Evolutionary conservation across 331 rosid genomes (phyloP).

Genomic region (Rhamnella rubrinervis): DNA sequence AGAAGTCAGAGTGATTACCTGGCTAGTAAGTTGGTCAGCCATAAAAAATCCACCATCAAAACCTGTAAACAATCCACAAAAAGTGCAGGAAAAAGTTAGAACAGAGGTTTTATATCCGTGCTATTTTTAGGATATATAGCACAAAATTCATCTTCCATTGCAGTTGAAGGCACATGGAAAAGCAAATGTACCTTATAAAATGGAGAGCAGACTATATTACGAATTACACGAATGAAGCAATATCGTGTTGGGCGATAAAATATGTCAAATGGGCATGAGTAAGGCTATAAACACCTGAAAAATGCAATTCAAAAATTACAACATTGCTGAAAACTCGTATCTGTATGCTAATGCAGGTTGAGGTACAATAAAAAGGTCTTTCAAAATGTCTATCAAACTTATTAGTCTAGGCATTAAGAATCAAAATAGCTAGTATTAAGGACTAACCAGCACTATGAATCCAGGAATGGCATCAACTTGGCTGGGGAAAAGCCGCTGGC

Average conservation of each 20-base stretch:
- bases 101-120: not conserved
- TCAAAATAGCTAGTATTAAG: not conserved
- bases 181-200: conserved; percentile 60
- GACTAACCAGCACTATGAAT: conserved; percentile 69
- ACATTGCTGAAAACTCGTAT: conserved; percentile 1
- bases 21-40: conserved; percentile 99
- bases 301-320: conserved; percentile 23
- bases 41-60: conserved; percentile 78
- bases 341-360: not conserved
- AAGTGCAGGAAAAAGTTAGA: not conserved
- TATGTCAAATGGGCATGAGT: conserved; percentile 75
- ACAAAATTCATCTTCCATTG: not conserved
- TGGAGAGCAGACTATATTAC: conserved; percentile 80
- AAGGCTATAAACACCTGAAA: conserved; percentile 51
- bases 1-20: conserved; percentile 46
- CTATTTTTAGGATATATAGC: not conserved
- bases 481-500: conserved; percentile 55
- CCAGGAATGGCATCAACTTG: conserved; percentile 86
- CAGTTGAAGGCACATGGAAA: not conserved
- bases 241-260: conserved; percentile 86
- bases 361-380: too few relatives aligned
- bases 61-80: conserved; percentile 43
- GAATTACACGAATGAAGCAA: conserved; percentile 70
- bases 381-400: too few relatives aligned
- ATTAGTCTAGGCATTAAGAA: not conserved